Evolutionary conservation across 345 rosid genomes (phyloP), one percentile per base, ranked within the genome.

Genomic region (Lepidium sativum): DNA sequence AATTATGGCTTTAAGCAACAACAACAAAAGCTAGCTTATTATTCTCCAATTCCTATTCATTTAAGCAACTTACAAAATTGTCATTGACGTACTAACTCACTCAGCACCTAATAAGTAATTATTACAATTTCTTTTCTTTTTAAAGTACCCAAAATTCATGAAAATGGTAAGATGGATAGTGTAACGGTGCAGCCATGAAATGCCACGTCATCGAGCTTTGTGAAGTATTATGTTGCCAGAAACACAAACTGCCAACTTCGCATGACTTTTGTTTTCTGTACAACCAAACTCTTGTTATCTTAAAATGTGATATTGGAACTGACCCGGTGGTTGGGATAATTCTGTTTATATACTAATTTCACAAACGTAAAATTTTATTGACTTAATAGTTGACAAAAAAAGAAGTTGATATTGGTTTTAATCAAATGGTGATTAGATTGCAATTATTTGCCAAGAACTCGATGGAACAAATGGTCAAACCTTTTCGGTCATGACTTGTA

Each of bases 171-270:
- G 16, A 42, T 5, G 13, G 12, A 17, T 35, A 42, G 27, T 13
- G 57, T 54, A 62, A 70, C 69, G 75, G 75, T 70, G 75, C 63
- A 62, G 69, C 57, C 29, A 70, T 57, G 33, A 48, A 57, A 41
- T 42, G 32, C 13, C 76, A 65, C 60, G 55, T 65, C 66, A 57
- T 23, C 15, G 14, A 47, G 41, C 75, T 54, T 54, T 7, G 58
- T 7, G 20, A 43, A 50, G 58, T 63, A 55, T 56, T 35, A 59
- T 39, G 55, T 45, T 39, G 75, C 59, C 60, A 71, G 57, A 71
- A 55, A 48, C 70, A 70, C 63, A 63, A 70, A 57, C 68, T 14
- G 63, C 57, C 75, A 70, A 70, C 20, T 25, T 25, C 29, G 29
- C 5, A 1, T 25, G 5, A 25, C 29, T 5, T 25, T 25, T 25